A percentile compares a stretch with the other conserved stretches of the same genome.
phyloP scores from a whole-genome alignment of 768 basidiomycete genomes.

The Neoboletus brunneissimus region DNA sequence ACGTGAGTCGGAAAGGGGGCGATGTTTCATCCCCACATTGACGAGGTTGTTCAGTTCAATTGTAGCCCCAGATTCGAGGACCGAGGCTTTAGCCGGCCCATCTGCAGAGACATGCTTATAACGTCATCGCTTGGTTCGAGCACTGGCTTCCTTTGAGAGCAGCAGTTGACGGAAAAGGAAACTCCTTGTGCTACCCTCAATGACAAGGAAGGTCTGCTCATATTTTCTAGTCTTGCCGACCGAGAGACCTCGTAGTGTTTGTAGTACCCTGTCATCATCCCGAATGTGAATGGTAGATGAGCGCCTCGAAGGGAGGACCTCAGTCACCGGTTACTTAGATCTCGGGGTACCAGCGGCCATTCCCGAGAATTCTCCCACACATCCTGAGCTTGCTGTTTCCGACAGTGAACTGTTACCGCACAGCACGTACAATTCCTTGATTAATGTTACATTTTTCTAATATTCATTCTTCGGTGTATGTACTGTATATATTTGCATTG shows the following conservation, averaged over 20 bases:
- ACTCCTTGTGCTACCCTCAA: neutral
- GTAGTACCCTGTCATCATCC: neutral
- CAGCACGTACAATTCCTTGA: too few relatives aligned
- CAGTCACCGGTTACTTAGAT: neutral
- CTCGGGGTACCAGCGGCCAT: neutral
- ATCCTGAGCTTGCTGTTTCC: neutral
- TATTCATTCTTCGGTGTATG: neutral
- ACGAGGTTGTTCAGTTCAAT: neutral
- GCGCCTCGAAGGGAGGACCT: neutral
- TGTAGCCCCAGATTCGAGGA: neutral
- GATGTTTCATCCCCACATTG: neutral
- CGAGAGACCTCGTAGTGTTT: neutral
- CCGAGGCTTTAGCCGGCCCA: too few relatives aligned
- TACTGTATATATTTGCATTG: neutral
- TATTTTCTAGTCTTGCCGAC: neutral
- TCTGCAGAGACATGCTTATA: neutral
- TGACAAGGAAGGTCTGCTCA: neutral
- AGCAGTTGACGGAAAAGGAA: too few relatives aligned
- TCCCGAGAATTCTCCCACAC: neutral
- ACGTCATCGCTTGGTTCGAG: neutral
- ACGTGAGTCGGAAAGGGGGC: neutral
- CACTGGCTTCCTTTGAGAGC: neutral
- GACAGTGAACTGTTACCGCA: too few relatives aligned
- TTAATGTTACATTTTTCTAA: too few relatives aligned
- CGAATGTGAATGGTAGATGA: neutral